Evolutionary conservation across 805 yeast genomes (phyloP).

Genomic region (Candida coleopterorum): DNA sequence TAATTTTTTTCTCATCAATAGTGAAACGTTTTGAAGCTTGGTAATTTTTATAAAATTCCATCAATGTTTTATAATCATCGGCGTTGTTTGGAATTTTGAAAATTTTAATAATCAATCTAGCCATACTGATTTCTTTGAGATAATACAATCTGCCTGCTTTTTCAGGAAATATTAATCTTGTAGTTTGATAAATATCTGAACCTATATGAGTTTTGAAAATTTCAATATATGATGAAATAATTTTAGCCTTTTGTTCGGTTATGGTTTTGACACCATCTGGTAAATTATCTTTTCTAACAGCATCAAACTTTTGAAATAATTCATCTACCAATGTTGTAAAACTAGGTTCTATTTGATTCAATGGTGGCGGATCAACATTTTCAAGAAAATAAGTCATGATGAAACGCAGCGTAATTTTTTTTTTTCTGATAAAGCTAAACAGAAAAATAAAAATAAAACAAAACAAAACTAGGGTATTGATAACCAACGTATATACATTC

Average conservation of each 20-base stretch:
- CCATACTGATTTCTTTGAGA: slow-evolving; percentile 60
- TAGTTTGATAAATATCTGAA: slow-evolving; percentile 58
- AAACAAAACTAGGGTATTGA: no score
- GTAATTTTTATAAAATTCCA: slow-evolving; percentile 33
- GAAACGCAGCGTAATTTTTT: no score
- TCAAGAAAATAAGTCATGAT: slow-evolving; percentile 14
- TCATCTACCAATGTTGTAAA: slow-evolving; percentile 38
- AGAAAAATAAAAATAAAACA: no score
- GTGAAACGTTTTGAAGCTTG: slow-evolving; percentile 24
- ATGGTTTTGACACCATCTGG: slow-evolving; percentile 19
- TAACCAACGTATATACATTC: no score
- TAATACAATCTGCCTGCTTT: slow-evolving; percentile 59
- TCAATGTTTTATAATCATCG: slow-evolving; percentile 46
- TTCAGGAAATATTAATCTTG: slow-evolving; percentile 58
- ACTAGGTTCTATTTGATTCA: slow-evolving; percentile 36
- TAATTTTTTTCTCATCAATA: slow-evolving; percentile 42
- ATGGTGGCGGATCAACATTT: slow-evolving; percentile 18
- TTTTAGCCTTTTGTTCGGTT: slow-evolving; percentile 21
- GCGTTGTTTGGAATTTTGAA: slow-evolving; percentile 58
- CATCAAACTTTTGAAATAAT: slow-evolving; percentile 38
- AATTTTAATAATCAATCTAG: slow-evolving; percentile 42
- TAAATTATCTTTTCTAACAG: slow-evolving; percentile 22
- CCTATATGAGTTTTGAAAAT: slow-evolving; percentile 36
- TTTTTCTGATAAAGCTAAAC: no score
- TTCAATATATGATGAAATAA: slow-evolving; percentile 25